Evolutionary conservation across 1,284 basidiomycete genomes (phyloP), one percentile per base, ranked within the genome.

Genomic region (Ceratobasidium sp.): DNA sequence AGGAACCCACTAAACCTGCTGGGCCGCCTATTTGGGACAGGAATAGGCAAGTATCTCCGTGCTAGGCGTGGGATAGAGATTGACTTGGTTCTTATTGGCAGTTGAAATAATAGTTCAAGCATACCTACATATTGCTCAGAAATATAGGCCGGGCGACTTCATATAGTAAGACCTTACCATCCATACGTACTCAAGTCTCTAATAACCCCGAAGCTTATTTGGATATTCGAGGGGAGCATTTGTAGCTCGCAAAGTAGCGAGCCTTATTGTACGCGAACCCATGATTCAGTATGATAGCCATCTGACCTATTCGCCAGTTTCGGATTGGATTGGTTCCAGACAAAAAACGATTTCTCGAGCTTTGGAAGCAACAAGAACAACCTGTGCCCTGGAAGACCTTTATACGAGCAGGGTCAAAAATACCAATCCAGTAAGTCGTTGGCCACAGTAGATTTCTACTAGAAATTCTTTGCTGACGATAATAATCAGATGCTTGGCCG

Each of bases 241-340:
- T 57, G 73, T 63, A 11, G 73, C 50, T 13, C 70, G 73, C 23
- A 74, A 73, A 38, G 73, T 74, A 2, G 73, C 73, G 1, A 61
- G 46, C 16, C 47, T 74, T 1, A 74, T 74, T 32, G 73, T 74
- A 52, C 5, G 73, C 59, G 18, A 46, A 32, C 26, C 30, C 7
- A 26, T 6, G 32, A 43, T 13, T 5, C 28, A 46, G 28, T 21
- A 52, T 38, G 18, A n/a, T 6, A 13, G 11, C 26, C 30, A 21
- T n/a, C 21, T 8, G 16, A 26, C 9, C 11, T 13, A 13, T 32
- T 1, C 5, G 1, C 21, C 46, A 74, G 73, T 55, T 61, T 46
- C 69, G 66, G 14, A 47, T 74, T 5, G 73, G 73, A 13, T 18
- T 74, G 8, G 35, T 73, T 1, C 28, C 35, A 2, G 23, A 62